Evolutionary conservation across 306 rosid species (phyloP), one percentile per base, ranked within the genome.

Genomic region (Cercis canadensis): DNA sequence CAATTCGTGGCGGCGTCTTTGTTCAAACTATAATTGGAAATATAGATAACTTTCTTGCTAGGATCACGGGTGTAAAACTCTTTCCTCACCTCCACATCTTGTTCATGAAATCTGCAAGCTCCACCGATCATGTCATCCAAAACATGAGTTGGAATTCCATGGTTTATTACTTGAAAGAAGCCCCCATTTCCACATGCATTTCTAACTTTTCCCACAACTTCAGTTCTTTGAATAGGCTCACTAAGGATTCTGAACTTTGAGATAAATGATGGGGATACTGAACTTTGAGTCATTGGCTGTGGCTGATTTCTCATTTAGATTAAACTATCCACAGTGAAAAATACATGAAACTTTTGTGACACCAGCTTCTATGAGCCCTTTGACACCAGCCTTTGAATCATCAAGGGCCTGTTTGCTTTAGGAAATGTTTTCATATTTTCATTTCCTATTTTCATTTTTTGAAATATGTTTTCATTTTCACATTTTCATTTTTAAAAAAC

Each of bases 151-250:
- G n/a, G n/a, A n/a, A n/a, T n/a, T n/a, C n/a, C n/a, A n/a, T n/a
- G n/a, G n/a, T n/a, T 85, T 12, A 81, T 54, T 47, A 75, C 65
- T 31, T 81, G 86, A 67, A 81, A 81, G 47, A 85, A 85, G 0
- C 84, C 86, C 76, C 81, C 72, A 0, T 34, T 57, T 62, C 75
- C 57, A 3, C 76, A 74, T 4, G 76, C 77, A 18, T 46, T 37
- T 39, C 67, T 12, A 18, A 80, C 64, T 57, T 62, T 55, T 7
- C 61, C 64, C 6, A 81, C 70, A 5, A 78, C 33, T 55, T 41
- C 58, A n/a, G 10, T 57, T 44, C 76, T 73, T 21, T 9, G 32
- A 15, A 24, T 4, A 0, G 64, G 37, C 4, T 54, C 58, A 21
- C 2, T 24, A 14, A 37, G 8, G 14, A 65, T 36, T 16, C 77